Percentiles rank a stretch among this genome's conserved stretches.
These are phyloP conservation scores for Cynanchum wilfordii DNA, from an alignment of 257 asterid genomes.

Conservation along the genomic window DNA sequence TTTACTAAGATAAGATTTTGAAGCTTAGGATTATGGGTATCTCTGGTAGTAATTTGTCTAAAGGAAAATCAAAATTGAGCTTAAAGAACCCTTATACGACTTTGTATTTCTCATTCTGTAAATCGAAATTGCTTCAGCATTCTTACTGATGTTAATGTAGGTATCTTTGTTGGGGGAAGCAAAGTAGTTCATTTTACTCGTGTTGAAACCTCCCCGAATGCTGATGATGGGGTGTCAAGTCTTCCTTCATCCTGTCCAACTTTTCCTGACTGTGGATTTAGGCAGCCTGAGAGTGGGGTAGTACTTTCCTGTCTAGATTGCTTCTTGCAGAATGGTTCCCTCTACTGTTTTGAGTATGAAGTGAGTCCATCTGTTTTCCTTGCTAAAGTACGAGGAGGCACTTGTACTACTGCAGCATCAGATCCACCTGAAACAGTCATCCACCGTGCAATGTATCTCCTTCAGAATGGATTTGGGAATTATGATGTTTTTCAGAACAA, in stretches of 20 bases:
- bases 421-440: conserved; percentile 53
- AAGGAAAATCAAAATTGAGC: not conserved
- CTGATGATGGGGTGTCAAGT: conserved; percentile 31
- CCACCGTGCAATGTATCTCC: conserved; percentile 84
- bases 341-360: conserved; percentile 66
- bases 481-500: conserved; percentile 80
- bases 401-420: conserved; percentile 82
- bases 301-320: conserved; percentile 82
- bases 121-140: conserved; percentile 4
- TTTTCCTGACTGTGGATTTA: conserved; percentile 84
- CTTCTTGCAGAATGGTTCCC: conserved; percentile 67
- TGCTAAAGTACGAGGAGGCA: conserved; percentile 87
- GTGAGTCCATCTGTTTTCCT: conserved; percentile 65
- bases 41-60: not conserved
- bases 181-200: conserved; percentile 90
- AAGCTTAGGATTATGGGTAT: not conserved
- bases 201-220: conserved; percentile 27
- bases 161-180: conserved; percentile 84
- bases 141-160: conserved; percentile 29
- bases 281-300: conserved; percentile 70
- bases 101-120: not conserved
- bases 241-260: conserved; percentile 43
- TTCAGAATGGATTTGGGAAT: conserved; percentile 80
- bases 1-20: not conserved
- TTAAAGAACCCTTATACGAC: not conserved